Base-by-base conservation (phyloP, 108 stramenopile species). In the Skeletonema menzelii region DNA sequence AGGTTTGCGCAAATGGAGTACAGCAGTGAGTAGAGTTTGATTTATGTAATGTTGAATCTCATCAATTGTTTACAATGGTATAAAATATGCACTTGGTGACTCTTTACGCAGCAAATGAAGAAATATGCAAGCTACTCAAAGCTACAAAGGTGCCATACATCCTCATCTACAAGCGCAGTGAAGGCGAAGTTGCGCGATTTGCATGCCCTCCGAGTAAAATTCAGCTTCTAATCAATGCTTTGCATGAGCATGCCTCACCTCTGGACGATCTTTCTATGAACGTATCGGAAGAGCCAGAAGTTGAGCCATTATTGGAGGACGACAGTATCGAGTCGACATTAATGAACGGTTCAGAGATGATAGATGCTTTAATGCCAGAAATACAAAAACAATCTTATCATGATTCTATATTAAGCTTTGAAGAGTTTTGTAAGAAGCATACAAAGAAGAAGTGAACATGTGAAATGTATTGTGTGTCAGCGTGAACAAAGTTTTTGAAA, bases 1-100 rank as follows among this genome's bases (percentile, higher is more conserved):
- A 10, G 66, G 15, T 67, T 67, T 62, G 66, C 66, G 0, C 27
- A 67, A 31, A 67, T 67, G 27, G 66, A 67, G 58, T 67, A 62
- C n/a, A 34, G 62, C 14, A 17, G 62, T 60, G 59, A 60, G 59
- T 34, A 31, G n/a, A n/a, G 2, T 2, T 31, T 13, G 27, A 5
- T n/a, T 32, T 32, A 32, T 60, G n/a, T n/a, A n/a, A n/a, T 10
- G 34, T 60, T 60, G 59, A 19, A 60, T 34, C 34, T 60, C 8
- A 30, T 59, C 27, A 4, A 8, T 22, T 22, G n/a, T 59, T 0
- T 8, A 26, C 1, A 12, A 1, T 3, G 4, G 56, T 57, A 24
- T 57, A 12, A 2, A 27, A 15, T 27, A 7, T 34, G 1, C 0
- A 28, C 27, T 7, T 60, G 6, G 2, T 11, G 11, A 10, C 35